Conservation (phyloP, 2,329 filamentous ascomycete genomes). For the Colletotrichum echinochloae region DNA sequence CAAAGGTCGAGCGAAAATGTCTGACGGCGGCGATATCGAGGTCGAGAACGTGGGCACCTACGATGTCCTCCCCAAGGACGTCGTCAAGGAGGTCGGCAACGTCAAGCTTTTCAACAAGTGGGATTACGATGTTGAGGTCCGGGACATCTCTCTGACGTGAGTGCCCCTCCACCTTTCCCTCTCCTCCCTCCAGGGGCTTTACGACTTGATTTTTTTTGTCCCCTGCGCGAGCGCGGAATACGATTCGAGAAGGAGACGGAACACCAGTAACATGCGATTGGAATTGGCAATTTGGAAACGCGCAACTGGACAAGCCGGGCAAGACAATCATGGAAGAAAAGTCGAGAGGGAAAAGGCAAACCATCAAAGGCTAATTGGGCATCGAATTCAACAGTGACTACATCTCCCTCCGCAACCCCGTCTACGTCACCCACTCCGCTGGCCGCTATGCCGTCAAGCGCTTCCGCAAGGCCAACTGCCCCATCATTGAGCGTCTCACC, state of each 20-base stretch:
- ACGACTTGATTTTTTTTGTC: neutral
- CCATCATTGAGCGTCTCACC: conserved; percentile 99
- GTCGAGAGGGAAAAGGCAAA: neutral
- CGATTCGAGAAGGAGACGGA: conserved; percentile 41
- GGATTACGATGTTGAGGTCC: conserved; percentile 98
- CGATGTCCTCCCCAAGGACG: conserved; percentile 92
- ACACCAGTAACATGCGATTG: conserved; percentile 14
- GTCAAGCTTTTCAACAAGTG: conserved; percentile 99
- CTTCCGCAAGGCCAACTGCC: conserved; percentile 99
- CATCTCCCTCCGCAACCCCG: conserved; percentile 98
- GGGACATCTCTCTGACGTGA: conserved; percentile 99
- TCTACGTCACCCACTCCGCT: conserved; percentile 99
- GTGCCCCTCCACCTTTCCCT: conserved; percentile 17
- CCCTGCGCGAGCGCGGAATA: neutral
- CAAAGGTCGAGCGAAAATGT: conserved; percentile 73
- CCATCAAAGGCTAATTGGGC: conserved; percentile 48
- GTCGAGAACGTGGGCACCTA: conserved; percentile 82
- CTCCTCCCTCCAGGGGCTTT: neutral
- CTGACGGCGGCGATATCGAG: conserved; percentile 95
- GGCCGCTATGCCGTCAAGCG: conserved; percentile 99
- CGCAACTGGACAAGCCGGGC: neutral
- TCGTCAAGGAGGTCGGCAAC: conserved; percentile 87
- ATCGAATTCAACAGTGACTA: conserved; percentile 79
- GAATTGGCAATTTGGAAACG: conserved; percentile 29
- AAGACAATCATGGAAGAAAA: neutral